Conservation (phyloP, 306 rosid species). For the Biancaea sappan region DNA sequence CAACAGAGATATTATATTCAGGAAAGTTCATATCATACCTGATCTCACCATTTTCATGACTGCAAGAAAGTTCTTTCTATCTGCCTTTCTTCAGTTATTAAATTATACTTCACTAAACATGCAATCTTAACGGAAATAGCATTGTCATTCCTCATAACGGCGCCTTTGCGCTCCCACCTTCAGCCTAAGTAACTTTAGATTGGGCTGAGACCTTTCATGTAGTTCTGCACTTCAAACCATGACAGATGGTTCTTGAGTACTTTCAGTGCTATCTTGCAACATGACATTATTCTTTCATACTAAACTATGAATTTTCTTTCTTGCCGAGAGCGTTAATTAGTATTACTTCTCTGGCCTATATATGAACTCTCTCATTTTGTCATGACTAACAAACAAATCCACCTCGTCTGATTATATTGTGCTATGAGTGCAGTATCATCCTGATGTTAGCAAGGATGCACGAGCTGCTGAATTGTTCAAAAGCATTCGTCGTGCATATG, state of each 20-base stretch:
- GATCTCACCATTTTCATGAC: background rate
- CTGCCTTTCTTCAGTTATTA: background rate
- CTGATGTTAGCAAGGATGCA: slow-evolving; percentile 90
- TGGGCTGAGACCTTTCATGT: background rate
- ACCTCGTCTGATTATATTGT: slow-evolving; percentile 19
- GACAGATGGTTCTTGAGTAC: background rate
- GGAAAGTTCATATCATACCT: background rate
- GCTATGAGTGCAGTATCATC: slow-evolving; percentile 71
- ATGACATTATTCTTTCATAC: background rate
- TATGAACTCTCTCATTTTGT: background rate
- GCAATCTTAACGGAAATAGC: background rate
- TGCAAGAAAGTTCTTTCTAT: background rate
- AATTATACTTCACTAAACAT: background rate
- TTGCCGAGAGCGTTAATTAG: background rate
- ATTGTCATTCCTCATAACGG: background rate
- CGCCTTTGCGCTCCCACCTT: background rate
- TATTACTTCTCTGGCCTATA: slow-evolving; percentile 1
- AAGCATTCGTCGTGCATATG: slow-evolving; percentile 75
- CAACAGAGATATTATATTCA: background rate
- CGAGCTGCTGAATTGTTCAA: slow-evolving; percentile 72
- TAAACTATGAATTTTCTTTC: background rate
- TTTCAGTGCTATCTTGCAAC: background rate
- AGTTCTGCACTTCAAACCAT: slow-evolving; percentile 1
- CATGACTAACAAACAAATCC: background rate
- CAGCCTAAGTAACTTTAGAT: background rate